Percentiles rank a stretch among this genome's conserved stretches.
Conservation (phyloP, 116 monocot genomes). For the Cymodocea nodosa region DNA sequence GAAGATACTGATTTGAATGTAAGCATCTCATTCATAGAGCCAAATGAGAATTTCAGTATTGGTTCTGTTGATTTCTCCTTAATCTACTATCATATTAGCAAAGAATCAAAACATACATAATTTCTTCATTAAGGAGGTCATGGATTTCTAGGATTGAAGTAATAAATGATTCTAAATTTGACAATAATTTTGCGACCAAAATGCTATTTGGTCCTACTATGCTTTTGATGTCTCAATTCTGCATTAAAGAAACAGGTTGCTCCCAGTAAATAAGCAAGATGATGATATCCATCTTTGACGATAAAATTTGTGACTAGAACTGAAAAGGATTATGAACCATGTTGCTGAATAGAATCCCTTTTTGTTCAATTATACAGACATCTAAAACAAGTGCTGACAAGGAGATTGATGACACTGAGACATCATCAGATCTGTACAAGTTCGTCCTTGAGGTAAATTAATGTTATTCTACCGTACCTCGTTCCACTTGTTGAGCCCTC, state of each 20-base stretch:
- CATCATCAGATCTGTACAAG: conserved; percentile 4
- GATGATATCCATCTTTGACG: too few relatives aligned
- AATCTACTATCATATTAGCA: not conserved
- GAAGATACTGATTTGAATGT: conserved; percentile 2
- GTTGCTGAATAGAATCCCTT: not conserved
- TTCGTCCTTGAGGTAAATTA: conserved; percentile 2
- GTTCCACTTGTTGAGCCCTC: not conserved
- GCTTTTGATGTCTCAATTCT: too few relatives aligned
- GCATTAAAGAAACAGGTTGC: too few relatives aligned
- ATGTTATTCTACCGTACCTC: not conserved
- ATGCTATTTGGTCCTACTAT: too few relatives aligned
- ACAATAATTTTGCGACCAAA: too few relatives aligned
- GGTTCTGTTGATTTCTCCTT: not conserved
- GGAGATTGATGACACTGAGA: conserved; percentile 7
- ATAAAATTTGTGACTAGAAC: too few relatives aligned
- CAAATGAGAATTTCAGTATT: not conserved
- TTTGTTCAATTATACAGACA: not conserved
- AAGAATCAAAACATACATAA: not conserved
- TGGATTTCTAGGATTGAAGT: too few relatives aligned
- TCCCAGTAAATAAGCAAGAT: too few relatives aligned
- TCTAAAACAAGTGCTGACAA: not conserved
- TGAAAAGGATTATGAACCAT: not conserved
- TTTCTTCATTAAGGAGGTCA: not conserved
- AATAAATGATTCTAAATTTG: too few relatives aligned
- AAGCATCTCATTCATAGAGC: not conserved